A percentile compares a stretch with the other conserved stretches of the same genome.
phyloP scores from a whole-genome alignment of 192 early-diverging fungal genomes.

The Backusella luteola region DNA sequence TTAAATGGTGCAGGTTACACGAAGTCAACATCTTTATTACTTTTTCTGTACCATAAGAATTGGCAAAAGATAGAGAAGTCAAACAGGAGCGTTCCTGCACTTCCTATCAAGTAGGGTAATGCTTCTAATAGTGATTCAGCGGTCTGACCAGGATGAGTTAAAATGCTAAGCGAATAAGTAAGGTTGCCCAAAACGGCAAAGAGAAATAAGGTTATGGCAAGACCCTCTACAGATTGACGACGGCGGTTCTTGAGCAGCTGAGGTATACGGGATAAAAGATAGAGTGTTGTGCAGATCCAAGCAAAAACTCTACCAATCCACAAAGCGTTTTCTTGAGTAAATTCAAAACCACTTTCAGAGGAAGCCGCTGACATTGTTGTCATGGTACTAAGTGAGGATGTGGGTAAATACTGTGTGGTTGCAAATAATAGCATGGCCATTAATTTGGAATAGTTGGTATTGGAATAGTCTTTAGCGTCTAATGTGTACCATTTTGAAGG shows the following conservation, averaged over 20 bases:
- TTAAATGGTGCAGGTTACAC: not conserved
- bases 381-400: not conserved
- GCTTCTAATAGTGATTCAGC: conserved; percentile 33
- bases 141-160: conserved; percentile 34
- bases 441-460: not conserved
- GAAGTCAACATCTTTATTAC: not conserved
- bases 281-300: conserved; percentile 64
- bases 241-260: conserved; percentile 75
- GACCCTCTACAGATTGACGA: conserved; percentile 68
- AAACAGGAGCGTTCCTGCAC: conserved; percentile 66
- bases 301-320: conserved; percentile 61
- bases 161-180: conserved; percentile 56
- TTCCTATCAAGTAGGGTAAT: conserved; percentile 64
- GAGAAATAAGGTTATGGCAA: conserved; percentile 70
- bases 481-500: conserved; percentile 36
- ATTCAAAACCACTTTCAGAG: not conserved
- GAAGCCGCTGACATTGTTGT: not conserved
- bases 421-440: conserved; percentile 9
- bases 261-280: conserved; percentile 70
- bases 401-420: not conserved
- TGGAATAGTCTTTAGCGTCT: not conserved
- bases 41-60: conserved; percentile 34
- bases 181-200: conserved; percentile 73
- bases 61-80: conserved; percentile 68
- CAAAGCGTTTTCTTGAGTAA: not conserved